Base-by-base conservation (phyloP, 164 flowering plant genomes). In the Aristolochia contorta region DNA sequence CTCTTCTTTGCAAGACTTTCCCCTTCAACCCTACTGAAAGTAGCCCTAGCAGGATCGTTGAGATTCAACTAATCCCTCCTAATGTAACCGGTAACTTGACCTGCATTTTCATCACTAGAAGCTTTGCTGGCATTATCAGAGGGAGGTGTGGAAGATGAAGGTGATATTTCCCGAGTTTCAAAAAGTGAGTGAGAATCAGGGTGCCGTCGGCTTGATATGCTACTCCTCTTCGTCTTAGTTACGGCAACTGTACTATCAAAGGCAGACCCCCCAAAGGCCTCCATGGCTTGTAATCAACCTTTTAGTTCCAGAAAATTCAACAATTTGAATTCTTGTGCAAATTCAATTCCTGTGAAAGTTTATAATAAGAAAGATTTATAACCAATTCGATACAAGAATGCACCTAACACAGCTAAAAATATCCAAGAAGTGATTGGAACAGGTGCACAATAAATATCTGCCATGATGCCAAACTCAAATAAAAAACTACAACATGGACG, bases 151-250 rank as follows among this genome's bases (percentile, higher is more conserved):
- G 82, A 69, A 9, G 80, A 76, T 56, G 72, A 65, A 12, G 82
- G 51, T 16, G 81, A 80, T 50, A 80, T 51, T 47, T 83, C 80
- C 30, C 54, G 72, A 52, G 60, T 57, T 20, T 75, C 83, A 24
- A 69, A 24, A 14, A 66, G 16, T 47, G 73, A 18, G 18, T 77
- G 79, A 47, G 83, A 65, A 54, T 86, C 87, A 56, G 84, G 74
- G 33, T 77, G 78, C 69, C 88, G 91, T 25, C 88, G 74, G 19
- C 89, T 80, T 18, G 71, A 75, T 14, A 77, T 67, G 62, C 69
- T 85, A 61, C 79, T 89, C 68, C 97, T 81, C 73, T 67, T 84
- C 70, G 61, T 87, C 68, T 81, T 80, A 21, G 72, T 74, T 52
- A 82, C 52, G 52, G 41, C 60, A 18, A 67, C 64, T 21, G 75